Percentiles rank a stretch among this genome's conserved stretches.
Evolutionary conservation across 306 rosid genomes (phyloP).

Genomic region (Hylodesmum podocarpum): DNA sequence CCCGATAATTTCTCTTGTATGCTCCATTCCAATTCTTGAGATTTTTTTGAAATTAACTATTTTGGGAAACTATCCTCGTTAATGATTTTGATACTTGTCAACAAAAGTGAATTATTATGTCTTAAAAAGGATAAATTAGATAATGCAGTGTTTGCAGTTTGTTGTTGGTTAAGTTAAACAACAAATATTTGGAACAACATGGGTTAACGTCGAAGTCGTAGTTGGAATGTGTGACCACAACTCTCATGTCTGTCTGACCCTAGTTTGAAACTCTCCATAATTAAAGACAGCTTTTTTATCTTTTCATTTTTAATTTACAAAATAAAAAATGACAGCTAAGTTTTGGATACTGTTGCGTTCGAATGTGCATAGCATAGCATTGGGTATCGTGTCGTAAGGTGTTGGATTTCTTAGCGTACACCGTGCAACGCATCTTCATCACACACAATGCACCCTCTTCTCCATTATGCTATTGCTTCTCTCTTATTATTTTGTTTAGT

Average conservation of each 20-base stretch:
- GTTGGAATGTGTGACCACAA: conserved; percentile 1
- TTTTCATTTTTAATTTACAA: background rate
- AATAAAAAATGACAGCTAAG: background rate
- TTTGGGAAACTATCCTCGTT: background rate
- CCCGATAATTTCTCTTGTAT: too few relatives aligned
- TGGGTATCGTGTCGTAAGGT: conserved; percentile 49
- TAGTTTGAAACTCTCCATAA: conserved; percentile 19
- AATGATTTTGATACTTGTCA: background rate
- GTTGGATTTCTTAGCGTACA: conserved; percentile 28
- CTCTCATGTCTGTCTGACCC: too few relatives aligned
- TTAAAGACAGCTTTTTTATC: background rate
- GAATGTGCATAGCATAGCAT: background rate
- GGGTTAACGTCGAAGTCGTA: background rate
- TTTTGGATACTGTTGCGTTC: background rate
- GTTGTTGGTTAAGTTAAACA: background rate
- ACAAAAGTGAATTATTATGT: background rate
- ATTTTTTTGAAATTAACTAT: background rate
- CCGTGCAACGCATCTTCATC: conserved; percentile 25
- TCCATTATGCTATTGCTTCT: background rate
- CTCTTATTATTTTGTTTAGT: background rate
- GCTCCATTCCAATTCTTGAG: background rate
- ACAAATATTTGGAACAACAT: background rate
- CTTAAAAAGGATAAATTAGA: background rate
- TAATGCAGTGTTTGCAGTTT: background rate
- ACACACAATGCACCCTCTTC: conserved; percentile 35